phyloP scores from a whole-genome alignment of 176 grass and related monocot genomes.

The Ensete ventricosum region DNA sequence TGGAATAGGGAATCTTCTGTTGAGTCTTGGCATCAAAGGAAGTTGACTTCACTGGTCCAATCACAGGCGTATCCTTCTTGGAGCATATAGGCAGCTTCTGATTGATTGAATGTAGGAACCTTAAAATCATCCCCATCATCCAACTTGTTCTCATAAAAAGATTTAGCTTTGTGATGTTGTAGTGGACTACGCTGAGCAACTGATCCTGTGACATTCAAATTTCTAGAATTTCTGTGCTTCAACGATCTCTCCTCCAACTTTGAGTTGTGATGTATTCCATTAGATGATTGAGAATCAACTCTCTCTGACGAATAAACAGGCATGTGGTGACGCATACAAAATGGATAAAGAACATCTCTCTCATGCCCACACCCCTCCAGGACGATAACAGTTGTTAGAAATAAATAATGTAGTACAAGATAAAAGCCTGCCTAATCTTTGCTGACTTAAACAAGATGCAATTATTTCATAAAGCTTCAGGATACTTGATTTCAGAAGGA shows the following conservation, averaged over 20 bases:
- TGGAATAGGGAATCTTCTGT: conserved; percentile 11
- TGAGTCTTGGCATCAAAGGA: conserved; percentile 10
- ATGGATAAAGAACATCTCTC: conserved; percentile 40
- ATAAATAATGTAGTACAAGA: conserved; percentile 5
- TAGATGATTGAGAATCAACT: conserved; percentile 30
- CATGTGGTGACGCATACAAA: conserved; percentile 34
- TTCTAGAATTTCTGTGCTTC: neutral
- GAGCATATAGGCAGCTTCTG: neutral
- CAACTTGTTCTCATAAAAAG: conserved; percentile 18
- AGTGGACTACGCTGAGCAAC: conserved; percentile 32
- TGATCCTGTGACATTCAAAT: conserved; percentile 12
- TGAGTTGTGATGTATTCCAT: neutral
- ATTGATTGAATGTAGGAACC: neutral
- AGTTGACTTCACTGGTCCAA: conserved; percentile 6
- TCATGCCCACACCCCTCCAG: conserved; percentile 37
- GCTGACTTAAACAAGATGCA: no score
- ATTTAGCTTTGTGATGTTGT: no score
- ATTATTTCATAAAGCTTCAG: no score
- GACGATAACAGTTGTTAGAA: neutral
- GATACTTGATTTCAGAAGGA: no score
- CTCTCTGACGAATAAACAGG: conserved; percentile 29
- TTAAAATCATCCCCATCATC: conserved; percentile 69
- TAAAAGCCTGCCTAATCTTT: no score
- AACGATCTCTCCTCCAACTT: conserved; percentile 4
- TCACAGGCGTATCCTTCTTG: neutral